Evolutionary conservation across 345 rosid genomes (phyloP), one percentile per base, ranked within the genome.

Genomic region (Populus tremula): DNA sequence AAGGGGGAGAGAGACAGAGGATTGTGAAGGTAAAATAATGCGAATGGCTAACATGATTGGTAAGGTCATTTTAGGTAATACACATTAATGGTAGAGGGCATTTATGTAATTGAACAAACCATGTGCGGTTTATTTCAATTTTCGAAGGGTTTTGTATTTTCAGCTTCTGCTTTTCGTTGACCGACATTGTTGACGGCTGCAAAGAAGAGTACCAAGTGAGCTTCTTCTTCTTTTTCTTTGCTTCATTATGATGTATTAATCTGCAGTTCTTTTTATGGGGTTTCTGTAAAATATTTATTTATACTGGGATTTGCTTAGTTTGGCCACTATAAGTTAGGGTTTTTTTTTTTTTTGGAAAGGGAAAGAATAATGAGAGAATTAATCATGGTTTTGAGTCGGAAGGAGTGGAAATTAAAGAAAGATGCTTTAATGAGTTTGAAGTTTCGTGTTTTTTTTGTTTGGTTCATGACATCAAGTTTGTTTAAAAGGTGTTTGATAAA

Each of bases 201-300:
- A 6, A 21, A 41, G 36, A 77, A 70, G 49, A 77, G 62, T 49
- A 18, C 18, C 61, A 47, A 36, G 75, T 77, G 38, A 77, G 71
- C 20, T 17, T 17, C 21, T 13, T 29, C 31, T n/a, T 18, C 10
- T 21, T 18, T 18, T 64, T 64, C 38, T 31, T 3, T 33, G 3
- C 69, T 27, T 65, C 13, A 56, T 56, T 56, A 5, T 56, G 21
- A 56, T 14, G 25, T 56, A 12, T 33, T 66, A 25, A 27, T 29
- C 12, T 66, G 5, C 8, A 41, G 13, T 41, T 12, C 45, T 41
- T 41, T 41, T 41, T 13, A 10, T 41, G 45, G 13, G 13, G 13
- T 10, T 39, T 9, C 45, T 41, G 13, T 41, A 41, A 41, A 41
- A 9, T 41, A 41, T 41, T 41, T 41, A 11, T 41, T 8, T 6